phyloP scores from a whole-genome alignment of 2,329 filamentous ascomycete species.

The Colletotrichum sp. region DNA sequence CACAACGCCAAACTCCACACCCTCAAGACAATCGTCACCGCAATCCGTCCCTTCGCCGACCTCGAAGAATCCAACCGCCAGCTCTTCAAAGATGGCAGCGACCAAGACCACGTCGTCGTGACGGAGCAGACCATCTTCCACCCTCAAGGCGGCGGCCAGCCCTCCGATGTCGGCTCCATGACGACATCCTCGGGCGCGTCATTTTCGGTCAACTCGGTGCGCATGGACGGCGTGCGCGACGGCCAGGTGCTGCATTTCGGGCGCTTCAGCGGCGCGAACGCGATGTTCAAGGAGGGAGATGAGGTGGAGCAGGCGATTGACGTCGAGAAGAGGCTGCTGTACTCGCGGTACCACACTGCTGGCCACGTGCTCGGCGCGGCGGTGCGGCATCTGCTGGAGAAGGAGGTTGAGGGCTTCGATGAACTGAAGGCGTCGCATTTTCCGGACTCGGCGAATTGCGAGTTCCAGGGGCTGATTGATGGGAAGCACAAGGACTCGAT shows the following conservation, averaged over 20 bases:
- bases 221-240: slow-evolving; percentile 54
- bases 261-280: slow-evolving; percentile 44
- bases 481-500: slow-evolving; percentile 67
- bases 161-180: slow-evolving; percentile 69
- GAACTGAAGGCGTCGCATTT: slow-evolving; percentile 77
- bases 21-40: slow-evolving; percentile 48
- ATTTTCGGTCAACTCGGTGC: slow-evolving; percentile 63
- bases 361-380: slow-evolving; percentile 76
- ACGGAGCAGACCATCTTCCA: slow-evolving; percentile 76
- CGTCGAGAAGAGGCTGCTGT: slow-evolving; percentile 61
- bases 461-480: slow-evolving; percentile 72
- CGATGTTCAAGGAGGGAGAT: slow-evolving; percentile 45
- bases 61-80: slow-evolving; percentile 56
- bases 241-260: slow-evolving; percentile 72
- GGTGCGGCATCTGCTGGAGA: slow-evolving; percentile 62
- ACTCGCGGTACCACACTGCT: slow-evolving; percentile 75
- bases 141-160: slow-evolving; percentile 77
- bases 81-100: slow-evolving; percentile 62
- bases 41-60: slow-evolving; percentile 51
- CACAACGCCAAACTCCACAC: slow-evolving; percentile 46
- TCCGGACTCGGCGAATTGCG: slow-evolving; percentile 69
- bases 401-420: slow-evolving; percentile 57
- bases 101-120: slow-evolving; percentile 61
- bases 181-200: slow-evolving; percentile 28
- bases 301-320: slow-evolving; percentile 64